Evolutionary conservation across 2,329 filamentous ascomycete species (phyloP).

Genomic region (Trichocomaceae sp.): DNA sequence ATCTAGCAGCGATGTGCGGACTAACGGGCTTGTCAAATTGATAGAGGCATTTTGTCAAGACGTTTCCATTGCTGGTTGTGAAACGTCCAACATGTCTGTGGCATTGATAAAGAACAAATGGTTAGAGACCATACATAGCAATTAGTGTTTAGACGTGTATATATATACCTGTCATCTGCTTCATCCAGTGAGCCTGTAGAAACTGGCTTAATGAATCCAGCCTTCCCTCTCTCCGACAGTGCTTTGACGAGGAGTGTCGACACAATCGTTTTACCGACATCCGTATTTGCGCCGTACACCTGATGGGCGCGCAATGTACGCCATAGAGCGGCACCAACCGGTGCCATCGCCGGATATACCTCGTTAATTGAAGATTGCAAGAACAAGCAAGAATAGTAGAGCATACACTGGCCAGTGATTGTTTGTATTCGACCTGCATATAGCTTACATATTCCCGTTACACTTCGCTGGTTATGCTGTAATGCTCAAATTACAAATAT

Average conservation of each 20-base stretch:
- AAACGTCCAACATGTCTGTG: constrained; percentile 58
- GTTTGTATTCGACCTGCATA: background rate
- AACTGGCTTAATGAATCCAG: constrained; percentile 71
- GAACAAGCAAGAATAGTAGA: background rate
- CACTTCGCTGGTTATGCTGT: background rate
- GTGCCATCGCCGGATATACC: constrained; percentile 32
- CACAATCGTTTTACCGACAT: constrained; percentile 78
- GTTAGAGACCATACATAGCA: background rate
- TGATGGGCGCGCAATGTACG: constrained; percentile 64
- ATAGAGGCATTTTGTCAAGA: constrained; percentile 57
- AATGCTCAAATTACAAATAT: background rate
- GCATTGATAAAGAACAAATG: constrained; percentile 13
- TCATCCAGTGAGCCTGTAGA: constrained; percentile 67
- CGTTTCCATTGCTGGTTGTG: constrained; percentile 38
- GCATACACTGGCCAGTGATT: background rate
- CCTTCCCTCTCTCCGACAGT: constrained; percentile 33
- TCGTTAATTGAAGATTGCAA: background rate
- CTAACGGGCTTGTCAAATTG: constrained; percentile 70
- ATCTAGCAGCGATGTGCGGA: constrained; percentile 64
- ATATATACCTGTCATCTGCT: constrained; percentile 58
- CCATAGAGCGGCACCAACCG: constrained; percentile 58
- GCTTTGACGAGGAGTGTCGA: constrained; percentile 65
- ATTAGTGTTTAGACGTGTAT: background rate
- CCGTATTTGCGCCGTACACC: constrained; percentile 76
- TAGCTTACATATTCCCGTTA: background rate